phyloP scores from a whole-genome alignment of 768 basidiomycete species.

The Phallus indusiatus region DNA sequence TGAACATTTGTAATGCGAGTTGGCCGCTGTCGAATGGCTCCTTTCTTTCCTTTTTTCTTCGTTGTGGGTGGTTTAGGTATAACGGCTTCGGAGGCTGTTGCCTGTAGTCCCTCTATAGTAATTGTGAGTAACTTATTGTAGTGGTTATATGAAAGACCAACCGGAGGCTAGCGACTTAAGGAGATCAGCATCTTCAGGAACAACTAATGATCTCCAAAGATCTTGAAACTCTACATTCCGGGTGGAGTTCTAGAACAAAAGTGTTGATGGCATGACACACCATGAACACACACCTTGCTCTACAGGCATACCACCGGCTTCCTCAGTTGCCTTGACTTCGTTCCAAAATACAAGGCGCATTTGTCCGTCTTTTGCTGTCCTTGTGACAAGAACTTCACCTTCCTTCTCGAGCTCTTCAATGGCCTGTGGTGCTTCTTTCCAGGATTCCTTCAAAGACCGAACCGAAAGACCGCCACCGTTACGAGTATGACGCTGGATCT shows the following conservation, averaged over 20 bases:
- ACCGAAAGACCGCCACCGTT: conserved; percentile 82
- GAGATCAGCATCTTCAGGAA: conserved; percentile 80
- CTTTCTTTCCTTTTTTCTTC: conserved; percentile 79
- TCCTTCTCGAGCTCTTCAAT: conserved; percentile 87
- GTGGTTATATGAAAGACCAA: conserved; percentile 21
- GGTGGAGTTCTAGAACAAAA: not conserved
- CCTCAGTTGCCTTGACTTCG: conserved; percentile 70
- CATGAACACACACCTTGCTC: conserved; percentile 56
- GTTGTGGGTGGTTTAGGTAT: conserved; percentile 41
- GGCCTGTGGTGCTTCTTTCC: conserved; percentile 77
- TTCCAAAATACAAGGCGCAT: conserved; percentile 86
- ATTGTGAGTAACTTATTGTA: not conserved
- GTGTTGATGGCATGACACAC: not conserved
- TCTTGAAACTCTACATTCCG: conserved; percentile 63
- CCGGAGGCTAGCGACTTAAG: conserved; percentile 68
- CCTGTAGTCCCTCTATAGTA: conserved; percentile 64
- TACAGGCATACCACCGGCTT: conserved; percentile 57
- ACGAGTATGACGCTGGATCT: conserved; percentile 78
- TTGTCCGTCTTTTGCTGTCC: conserved; percentile 75
- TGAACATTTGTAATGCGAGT: conserved; percentile 85
- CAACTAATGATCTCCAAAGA: conserved; percentile 76
- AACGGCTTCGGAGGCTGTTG: conserved; percentile 56
- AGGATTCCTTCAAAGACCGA: conserved; percentile 78
- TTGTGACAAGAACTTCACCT: conserved; percentile 81
- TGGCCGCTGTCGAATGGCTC: conserved; percentile 62